These are phyloP conservation scores for Dendrostoma leiphaemia DNA, from an alignment of 2,329 filamentous ascomycete species.

Conservation along the genomic window DNA sequence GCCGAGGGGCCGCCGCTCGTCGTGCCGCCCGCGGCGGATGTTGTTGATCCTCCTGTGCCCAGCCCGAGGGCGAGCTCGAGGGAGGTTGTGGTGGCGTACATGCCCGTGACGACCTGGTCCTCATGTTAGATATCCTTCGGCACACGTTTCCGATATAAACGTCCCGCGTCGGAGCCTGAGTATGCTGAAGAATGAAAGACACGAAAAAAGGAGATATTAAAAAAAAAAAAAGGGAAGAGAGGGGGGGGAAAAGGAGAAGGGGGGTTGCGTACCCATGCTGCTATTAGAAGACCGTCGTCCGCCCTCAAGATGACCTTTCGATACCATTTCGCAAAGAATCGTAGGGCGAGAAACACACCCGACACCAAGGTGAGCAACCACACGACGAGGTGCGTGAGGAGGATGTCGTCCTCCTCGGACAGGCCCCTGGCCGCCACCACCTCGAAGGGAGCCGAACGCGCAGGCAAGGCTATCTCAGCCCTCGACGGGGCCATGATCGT, in stretches of 20 bases:
- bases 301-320: not conserved
- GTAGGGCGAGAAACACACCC: constrained; percentile 7
- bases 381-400: constrained; percentile 13
- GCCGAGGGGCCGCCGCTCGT: not conserved
- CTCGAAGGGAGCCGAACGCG: not conserved
- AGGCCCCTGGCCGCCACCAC: not conserved
- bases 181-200: too few relatives aligned
- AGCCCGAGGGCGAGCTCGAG: constrained; percentile 11
- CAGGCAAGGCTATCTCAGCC: not conserved
- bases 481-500: not conserved
- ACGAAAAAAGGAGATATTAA: too few relatives aligned
- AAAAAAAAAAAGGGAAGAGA: too few relatives aligned
- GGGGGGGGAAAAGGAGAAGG: not conserved
- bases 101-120: constrained; percentile 3
- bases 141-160: not conserved
- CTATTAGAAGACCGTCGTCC: constrained; percentile 9
- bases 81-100: constrained; percentile 8
- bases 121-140: not conserved
- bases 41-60: not conserved
- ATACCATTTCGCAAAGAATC: constrained; percentile 9
- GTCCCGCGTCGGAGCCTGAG: not conserved
- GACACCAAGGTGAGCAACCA: constrained; percentile 1
- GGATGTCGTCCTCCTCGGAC: not conserved
- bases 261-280: constrained; percentile 10
- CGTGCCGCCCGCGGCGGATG: not conserved